These are phyloP conservation scores for Aspergillus texensis DNA, from an alignment of 2,329 filamentous ascomycete species.

Conservation along the genomic window DNA sequence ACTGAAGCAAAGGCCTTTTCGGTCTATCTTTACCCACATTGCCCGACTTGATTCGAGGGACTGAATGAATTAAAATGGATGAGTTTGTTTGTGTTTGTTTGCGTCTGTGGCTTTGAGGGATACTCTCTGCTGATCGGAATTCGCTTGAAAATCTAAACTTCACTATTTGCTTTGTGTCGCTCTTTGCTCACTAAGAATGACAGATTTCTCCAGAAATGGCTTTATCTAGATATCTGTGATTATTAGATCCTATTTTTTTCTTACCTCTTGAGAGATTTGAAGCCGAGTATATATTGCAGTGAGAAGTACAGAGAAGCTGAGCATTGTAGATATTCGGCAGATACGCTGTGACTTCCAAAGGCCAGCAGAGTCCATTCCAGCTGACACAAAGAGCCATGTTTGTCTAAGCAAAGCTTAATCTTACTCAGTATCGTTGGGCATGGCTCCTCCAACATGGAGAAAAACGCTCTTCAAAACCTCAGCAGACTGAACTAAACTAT, in stretches of 20 bases:
- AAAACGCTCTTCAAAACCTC: conserved; percentile 23
- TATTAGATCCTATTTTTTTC: too few relatives aligned
- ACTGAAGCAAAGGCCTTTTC: too few relatives aligned
- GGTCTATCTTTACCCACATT: background rate
- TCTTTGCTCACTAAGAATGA: background rate
- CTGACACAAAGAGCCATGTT: background rate
- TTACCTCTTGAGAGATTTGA: background rate
- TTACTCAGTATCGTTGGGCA: background rate
- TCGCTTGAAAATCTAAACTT: background rate
- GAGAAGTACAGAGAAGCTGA: too few relatives aligned
- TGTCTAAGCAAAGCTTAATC: background rate
- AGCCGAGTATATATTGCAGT: background rate
- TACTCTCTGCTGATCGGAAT: background rate
- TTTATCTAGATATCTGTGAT: background rate
- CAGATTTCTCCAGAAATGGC: too few relatives aligned
- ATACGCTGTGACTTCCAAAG: background rate
- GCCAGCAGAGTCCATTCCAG: background rate
- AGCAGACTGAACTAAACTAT: conserved; percentile 28
- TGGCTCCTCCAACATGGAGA: background rate
- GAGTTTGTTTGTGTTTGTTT: background rate
- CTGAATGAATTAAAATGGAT: background rate
- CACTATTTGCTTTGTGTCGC: background rate
- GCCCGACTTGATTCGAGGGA: background rate
- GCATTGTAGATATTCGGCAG: background rate
- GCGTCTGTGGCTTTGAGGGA: too few relatives aligned